These are phyloP conservation scores for Acanthamoeba triangularis DNA, from an alignment of 208 protist species.

Conservation along the genomic window DNA sequence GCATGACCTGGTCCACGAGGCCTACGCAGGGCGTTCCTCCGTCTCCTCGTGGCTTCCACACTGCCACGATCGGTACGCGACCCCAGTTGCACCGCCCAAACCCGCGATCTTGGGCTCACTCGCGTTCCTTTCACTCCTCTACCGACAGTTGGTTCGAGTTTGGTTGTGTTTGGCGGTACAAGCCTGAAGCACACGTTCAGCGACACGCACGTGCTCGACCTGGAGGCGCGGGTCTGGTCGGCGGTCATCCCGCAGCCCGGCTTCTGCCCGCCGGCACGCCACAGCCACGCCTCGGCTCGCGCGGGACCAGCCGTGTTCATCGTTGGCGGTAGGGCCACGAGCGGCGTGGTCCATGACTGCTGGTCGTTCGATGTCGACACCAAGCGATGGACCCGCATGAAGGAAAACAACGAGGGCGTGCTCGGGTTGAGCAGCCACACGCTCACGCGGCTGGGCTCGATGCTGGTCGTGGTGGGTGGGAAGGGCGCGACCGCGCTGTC, in stretches of 20 bases:
- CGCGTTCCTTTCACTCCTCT: too few species aligned
- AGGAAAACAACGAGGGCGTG: conserved; percentile 11
- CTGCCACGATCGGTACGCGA: background rate
- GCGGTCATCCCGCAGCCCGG: background rate
- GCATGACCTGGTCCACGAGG: background rate
- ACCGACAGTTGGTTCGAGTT: background rate
- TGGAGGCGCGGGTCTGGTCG: background rate
- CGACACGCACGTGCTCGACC: conserved; percentile 8
- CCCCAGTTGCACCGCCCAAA: background rate
- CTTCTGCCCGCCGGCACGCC: background rate
- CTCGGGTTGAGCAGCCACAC: conserved; percentile 12
- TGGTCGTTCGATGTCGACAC: conserved; percentile 12
- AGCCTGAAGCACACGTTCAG: background rate
- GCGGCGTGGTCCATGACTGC: background rate
- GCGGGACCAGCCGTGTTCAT: background rate
- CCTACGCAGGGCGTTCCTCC: background rate
- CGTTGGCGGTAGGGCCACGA: background rate
- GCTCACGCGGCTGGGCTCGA: background rate
- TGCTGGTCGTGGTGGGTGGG: conserved; percentile 12
- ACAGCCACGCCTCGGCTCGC: background rate
- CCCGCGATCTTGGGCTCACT: too few species aligned
- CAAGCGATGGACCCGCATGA: conserved; percentile 23
- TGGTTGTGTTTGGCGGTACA: conserved; percentile 6
- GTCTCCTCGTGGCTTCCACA: background rate
- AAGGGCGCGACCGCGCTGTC: background rate